Conservation (phyloP, 345 rosid species). For the Iberis pinnata region DNA sequence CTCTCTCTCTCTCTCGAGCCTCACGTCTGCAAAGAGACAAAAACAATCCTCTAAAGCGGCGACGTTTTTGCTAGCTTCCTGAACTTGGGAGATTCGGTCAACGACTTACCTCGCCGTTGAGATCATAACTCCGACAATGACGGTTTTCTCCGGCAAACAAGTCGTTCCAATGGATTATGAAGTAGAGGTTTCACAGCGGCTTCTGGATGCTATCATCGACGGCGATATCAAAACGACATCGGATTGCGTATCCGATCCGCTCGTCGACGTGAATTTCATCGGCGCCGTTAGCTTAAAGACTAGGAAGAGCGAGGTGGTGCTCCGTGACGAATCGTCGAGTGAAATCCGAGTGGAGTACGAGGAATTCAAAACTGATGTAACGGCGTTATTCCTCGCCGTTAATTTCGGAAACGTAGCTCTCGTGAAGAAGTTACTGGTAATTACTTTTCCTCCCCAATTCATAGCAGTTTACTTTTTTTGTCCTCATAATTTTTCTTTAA, state of each 20-base stretch:
- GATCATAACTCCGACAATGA: conserved; percentile 36
- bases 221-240: conserved; percentile 57
- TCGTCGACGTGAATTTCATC: conserved; percentile 75
- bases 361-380: conserved; percentile 89
- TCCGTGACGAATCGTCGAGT: conserved; percentile 53
- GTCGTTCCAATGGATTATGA: conserved; percentile 88
- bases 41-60: conserved; percentile 15
- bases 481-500: background rate
- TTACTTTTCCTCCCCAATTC: background rate
- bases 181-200: conserved; percentile 77
- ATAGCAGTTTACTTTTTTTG: background rate
- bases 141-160: conserved; percentile 79
- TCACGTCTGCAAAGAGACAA: conserved; percentile 30
- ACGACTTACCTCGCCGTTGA: conserved; percentile 7
- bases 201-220: conserved; percentile 60
- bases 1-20: conserved; percentile 33
- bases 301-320: conserved; percentile 59
- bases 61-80: conserved; percentile 11
- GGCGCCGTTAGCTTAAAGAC: conserved; percentile 72
- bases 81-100: conserved; percentile 10
- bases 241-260: conserved; percentile 62
- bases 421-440: conserved; percentile 79
- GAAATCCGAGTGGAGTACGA: conserved; percentile 60
- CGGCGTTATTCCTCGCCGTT: conserved; percentile 84
- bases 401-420: conserved; percentile 69